Base-by-base conservation (phyloP, 768 basidiomycete genomes). In the Asterophora parasitica region DNA sequence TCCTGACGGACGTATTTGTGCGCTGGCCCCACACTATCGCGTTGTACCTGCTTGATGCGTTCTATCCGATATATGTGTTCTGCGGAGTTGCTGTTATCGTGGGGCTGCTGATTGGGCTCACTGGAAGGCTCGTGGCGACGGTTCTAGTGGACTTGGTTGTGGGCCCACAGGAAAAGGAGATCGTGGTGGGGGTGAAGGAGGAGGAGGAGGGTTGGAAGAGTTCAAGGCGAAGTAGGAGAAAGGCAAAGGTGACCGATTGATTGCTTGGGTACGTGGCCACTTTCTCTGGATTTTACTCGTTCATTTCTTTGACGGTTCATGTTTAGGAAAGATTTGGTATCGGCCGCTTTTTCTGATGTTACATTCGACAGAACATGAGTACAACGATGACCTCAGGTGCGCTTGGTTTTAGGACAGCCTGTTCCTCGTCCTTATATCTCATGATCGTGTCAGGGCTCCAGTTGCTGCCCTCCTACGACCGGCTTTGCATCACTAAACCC, bases 51-150 rank as follows among this genome's bases (percentile, higher is more conserved):
- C 58, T 74, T 13, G 69, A 74, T 6, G 67, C 70, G 8, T 42
- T 82, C 1, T 79, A 76, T 39, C 81, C 81, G 0, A 42, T 81
- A 28, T 83, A 82, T 52, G 71, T 81, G 11, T 74, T 82, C 49
- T 71, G 68, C 32, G 78, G 78, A 1, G 72, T 77, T 1, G 80
- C 81, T 1, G 79, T 76, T 51, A 74, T 83, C 42, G 67, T 68
- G 7, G 81, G 81, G 5, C 64, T 61, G 8, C 13, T 71, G 15
- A 36, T 82, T 1, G 81, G 81, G 2, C 40, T 72, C 1, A 50
- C 65, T 10, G 81, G 57, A 7, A 40, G 58, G 31, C 16, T 61
- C 19, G 46, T 55, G 1, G 33, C 49, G 12, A 26, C 16, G 37
- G 20, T 57, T 23, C 32, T 55, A 10, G 56, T 61, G 42, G 48